Conservation (phyloP, 2,329 filamentous ascomycete genomes). For the Pseudogymnoascus sp. region DNA sequence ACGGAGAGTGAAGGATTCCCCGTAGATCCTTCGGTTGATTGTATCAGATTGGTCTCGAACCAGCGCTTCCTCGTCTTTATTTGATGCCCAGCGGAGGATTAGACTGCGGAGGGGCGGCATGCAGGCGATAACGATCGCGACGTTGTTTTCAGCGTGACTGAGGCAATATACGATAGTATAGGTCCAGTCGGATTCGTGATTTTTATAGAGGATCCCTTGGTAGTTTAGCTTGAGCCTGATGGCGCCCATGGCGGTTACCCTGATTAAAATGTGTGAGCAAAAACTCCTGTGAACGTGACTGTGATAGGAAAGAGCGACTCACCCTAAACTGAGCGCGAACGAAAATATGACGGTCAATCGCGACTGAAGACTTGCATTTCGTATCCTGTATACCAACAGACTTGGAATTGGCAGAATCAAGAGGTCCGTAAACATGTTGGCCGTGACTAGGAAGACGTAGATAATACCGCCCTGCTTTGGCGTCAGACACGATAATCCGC, state of each 20-base stretch:
- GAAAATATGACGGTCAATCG: conserved; percentile 4
- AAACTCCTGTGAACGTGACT: background rate
- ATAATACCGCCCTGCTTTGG: background rate
- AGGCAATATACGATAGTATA: conserved; percentile 7
- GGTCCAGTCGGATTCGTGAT: background rate
- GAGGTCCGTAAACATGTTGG: conserved; percentile 7
- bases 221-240: background rate
- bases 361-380: conserved; percentile 6
- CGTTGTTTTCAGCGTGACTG: conserved; percentile 4
- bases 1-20: background rate
- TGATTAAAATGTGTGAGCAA: background rate
- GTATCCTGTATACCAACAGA: conserved; percentile 6
- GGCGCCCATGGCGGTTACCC: background rate
- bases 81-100: conserved; percentile 1
- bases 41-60: background rate
- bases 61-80: conserved; percentile 3
- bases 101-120: conserved; percentile 5
- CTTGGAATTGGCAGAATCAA: conserved; percentile 3
- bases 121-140: background rate
- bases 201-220: background rate
- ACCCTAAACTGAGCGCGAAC: conserved; percentile 5
- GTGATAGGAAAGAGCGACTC: background rate
- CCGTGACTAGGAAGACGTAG: conserved; percentile 3
- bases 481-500: background rate
- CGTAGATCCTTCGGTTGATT: conserved; percentile 4